Evolutionary conservation across 192 early-diverging fungal genomes (phyloP), one percentile per base, ranked within the genome.

Genomic region (Thamnidium elegans): DNA sequence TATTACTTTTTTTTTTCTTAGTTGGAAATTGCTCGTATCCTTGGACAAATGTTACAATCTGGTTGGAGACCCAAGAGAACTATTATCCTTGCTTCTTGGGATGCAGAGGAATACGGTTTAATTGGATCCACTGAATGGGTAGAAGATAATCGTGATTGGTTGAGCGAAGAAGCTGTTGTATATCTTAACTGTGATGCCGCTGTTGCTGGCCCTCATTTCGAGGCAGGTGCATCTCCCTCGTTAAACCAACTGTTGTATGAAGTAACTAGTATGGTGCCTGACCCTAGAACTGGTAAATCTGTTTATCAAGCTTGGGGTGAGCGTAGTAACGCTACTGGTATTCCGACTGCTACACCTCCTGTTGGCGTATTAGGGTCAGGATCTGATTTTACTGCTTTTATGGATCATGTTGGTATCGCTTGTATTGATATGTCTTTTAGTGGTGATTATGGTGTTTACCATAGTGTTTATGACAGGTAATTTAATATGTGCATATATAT

Each of bases 111-210:
- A 73, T 86, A 86, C 66, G 71, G 87, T 13, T 64, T 83, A 13
- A 66, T 85, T 30, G 87, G 87, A 10, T 87, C 86, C 19, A 89
- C 87, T n/a, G 87, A 89, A 64, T 89, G 82, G 82, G 87, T 87
- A 3, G 87, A 89, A 62, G 84, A 87, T 47, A 70, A 85, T 39
- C 65, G 79, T 21, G 78, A 81, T 58, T 81, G 78, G 81, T 68
- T 89, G 11, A 77, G 74, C 46, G 75, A 79, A 17, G 74, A 84
- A 58, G 81, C 65, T 39, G 67, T 82, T 23, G 83, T 80, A 4
- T 89, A 89, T 58, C 59, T 89, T 52, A 87, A 89, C 54, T 75
- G 86, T 10, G 86, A 86, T 50, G 65, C 52, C 4, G 85, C 81
- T 46, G 83, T 84, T 20, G 67, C 60, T 26, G 87, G 87, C 34